Evolutionary conservation across 345 rosid genomes (phyloP).

Genomic region (Microcos paniculata): DNA sequence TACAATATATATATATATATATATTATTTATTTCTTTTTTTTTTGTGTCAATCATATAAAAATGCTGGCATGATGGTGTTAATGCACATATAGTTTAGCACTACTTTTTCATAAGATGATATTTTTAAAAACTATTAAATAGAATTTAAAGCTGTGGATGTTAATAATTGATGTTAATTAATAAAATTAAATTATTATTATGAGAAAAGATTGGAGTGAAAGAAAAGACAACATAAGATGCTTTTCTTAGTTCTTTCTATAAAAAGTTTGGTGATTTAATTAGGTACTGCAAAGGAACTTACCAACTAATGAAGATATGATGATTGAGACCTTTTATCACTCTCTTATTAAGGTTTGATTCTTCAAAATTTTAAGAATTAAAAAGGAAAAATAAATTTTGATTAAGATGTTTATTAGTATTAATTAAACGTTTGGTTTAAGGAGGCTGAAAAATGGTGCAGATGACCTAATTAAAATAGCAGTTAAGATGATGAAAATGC

Average conservation of each 20-base stretch:
- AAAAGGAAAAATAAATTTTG: neutral
- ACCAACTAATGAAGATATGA: slow-evolving; percentile 27
- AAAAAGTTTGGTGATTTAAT: slow-evolving; percentile 13
- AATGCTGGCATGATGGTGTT: slow-evolving; percentile 16
- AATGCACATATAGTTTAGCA: neutral
- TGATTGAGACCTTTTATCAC: slow-evolving; percentile 25
- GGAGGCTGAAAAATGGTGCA: no score
- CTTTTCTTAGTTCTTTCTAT: slow-evolving; percentile 1
- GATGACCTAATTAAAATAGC: no score
- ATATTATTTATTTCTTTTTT: neutral
- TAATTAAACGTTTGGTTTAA: no score
- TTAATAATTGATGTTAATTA: neutral
- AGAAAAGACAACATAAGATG: slow-evolving; percentile 13
- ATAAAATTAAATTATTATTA: neutral
- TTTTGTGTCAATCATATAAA: neutral
- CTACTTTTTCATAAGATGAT: neutral
- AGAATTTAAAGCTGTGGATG: neutral
- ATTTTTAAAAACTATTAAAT: neutral
- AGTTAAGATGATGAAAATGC: no score
- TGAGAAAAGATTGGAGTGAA: slow-evolving; percentile 12
- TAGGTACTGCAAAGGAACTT: slow-evolving; percentile 17
- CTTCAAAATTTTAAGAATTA: neutral
- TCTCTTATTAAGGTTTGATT: neutral
- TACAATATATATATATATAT: neutral
- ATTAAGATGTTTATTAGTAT: no score